Conservation (phyloP, 2,329 filamentous ascomycete genomes). For the Sphaerulina populicola region DNA sequence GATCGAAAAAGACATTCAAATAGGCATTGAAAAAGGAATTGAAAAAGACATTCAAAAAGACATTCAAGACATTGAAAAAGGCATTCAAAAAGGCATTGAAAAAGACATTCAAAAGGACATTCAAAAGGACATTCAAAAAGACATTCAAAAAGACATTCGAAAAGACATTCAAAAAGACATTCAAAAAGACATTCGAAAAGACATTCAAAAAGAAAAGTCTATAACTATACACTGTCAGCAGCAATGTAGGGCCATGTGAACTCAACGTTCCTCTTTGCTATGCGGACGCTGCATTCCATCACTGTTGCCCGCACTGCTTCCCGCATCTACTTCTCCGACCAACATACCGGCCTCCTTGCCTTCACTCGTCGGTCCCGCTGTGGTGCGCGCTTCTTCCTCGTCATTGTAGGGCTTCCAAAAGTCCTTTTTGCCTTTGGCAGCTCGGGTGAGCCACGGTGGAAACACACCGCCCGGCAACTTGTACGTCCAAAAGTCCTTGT, state of each 20-base stretch:
- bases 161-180: too few species aligned
- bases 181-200: too few species aligned
- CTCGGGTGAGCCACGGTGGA: slow-evolving; percentile 62
- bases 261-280: not conserved
- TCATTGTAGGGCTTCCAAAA: slow-evolving; percentile 53
- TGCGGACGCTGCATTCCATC: not conserved
- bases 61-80: too few species aligned
- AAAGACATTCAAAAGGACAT: too few species aligned
- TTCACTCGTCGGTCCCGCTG: slow-evolving; percentile 2
- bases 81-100: too few species aligned
- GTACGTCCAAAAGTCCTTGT: slow-evolving; percentile 75
- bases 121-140: too few species aligned
- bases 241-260: not conserved
- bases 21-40: too few species aligned
- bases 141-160: too few species aligned
- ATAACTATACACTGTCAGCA: not conserved
- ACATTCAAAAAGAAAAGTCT: too few species aligned
- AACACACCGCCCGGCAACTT: slow-evolving; percentile 65
- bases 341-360: not conserved
- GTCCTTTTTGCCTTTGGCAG: slow-evolving; percentile 58
- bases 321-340: slow-evolving; percentile 1
- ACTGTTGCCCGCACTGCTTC: not conserved
- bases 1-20: too few species aligned
- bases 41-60: too few species aligned
- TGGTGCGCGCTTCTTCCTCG: slow-evolving; percentile 8